Conservation (phyloP, 805 yeast species). For the Nakazawaea sp. region DNA sequence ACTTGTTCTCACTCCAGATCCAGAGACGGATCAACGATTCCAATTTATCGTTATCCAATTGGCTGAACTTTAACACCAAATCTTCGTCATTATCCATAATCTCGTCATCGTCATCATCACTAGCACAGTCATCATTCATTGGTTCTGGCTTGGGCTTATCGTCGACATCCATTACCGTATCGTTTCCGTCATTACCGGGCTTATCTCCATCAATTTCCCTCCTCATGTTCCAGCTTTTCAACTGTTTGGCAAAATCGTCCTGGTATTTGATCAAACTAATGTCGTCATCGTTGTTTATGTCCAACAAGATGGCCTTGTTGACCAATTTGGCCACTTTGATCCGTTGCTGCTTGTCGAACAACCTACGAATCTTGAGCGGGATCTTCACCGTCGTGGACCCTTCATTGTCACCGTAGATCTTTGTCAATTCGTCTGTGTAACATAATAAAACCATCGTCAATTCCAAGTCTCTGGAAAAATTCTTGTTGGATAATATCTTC, state of each 20-base stretch:
- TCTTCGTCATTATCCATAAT: slow-evolving; percentile 18
- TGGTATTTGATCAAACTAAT: slow-evolving; percentile 12
- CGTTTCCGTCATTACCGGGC: background rate
- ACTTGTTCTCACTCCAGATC: slow-evolving; percentile 17
- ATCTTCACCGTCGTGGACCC: slow-evolving; percentile 24
- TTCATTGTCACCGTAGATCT: slow-evolving; percentile 1
- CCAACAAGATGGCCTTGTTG: slow-evolving; percentile 54
- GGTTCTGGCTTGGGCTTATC: no score
- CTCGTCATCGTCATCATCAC: slow-evolving; percentile 14
- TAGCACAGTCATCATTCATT: background rate
- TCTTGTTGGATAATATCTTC: slow-evolving; percentile 31
- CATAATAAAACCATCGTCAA: slow-evolving; percentile 76
- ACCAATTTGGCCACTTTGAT: slow-evolving; percentile 62
- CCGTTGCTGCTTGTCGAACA: slow-evolving; percentile 57
- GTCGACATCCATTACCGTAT: background rate
- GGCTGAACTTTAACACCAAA: slow-evolving; percentile 13
- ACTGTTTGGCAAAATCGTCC: background rate
- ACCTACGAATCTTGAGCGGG: slow-evolving; percentile 46
- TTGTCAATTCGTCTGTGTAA: slow-evolving; percentile 27
- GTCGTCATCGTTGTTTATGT: slow-evolving; percentile 19
- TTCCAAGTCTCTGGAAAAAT: slow-evolving; percentile 67
- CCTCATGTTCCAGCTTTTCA: background rate
- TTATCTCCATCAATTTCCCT: slow-evolving; percentile 5
- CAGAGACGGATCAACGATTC: slow-evolving; percentile 19
- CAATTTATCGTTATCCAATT: slow-evolving; percentile 17